Evolutionary conservation across 2,329 filamentous ascomycete species (phyloP), one percentile per base, ranked within the genome.

Genomic region (Aureobasidium sp.): DNA sequence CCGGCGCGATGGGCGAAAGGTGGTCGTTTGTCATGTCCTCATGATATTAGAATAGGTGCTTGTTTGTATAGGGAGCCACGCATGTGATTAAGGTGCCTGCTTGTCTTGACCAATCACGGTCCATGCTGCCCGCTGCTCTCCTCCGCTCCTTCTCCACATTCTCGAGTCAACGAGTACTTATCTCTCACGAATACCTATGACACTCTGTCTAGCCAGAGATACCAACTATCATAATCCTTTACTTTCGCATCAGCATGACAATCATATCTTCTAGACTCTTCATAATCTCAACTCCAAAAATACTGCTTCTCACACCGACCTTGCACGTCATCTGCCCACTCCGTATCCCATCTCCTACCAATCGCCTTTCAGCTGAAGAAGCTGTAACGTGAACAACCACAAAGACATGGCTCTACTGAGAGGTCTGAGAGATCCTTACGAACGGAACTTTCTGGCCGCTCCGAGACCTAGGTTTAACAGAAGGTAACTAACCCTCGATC

Each of bases 1-100:
- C 93, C 73, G 91, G 91, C 76, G 92, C 89, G 79, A 92, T 86
- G 76, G 93, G 91, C 74, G 92, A 89, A 74, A 96, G 85, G 75
- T 90, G 87, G 80, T 97, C 93, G 77, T 89, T 83, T 78, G 84
- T 87, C 91, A 96, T 96, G 73, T 77, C 88, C 81, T 75, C 78
- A 79, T 80, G 27, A 47, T 21, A 36, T 13, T n/a, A 21, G 21
- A 21, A 21, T 21, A 21, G 21, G 21, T 21, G 11, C 15, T 10
- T 21, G 25, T 3, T 2, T 11, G 4, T 1, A 3, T 37, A 15
- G 3, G n/a, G 29, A 15, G 37, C 16, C 29, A 29, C 25, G 25
- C 11, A 30, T 29, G 49, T 32, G 32, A 41, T 32, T 11, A 55
- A 4, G 52, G 39, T 44, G 10, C 9, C 30, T 45, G 29, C 10